Percentiles rank a stretch among this genome's conserved stretches.
phyloP scores from a whole-genome alignment of 768 basidiomycete species.

The Solioccasus polychromus region DNA sequence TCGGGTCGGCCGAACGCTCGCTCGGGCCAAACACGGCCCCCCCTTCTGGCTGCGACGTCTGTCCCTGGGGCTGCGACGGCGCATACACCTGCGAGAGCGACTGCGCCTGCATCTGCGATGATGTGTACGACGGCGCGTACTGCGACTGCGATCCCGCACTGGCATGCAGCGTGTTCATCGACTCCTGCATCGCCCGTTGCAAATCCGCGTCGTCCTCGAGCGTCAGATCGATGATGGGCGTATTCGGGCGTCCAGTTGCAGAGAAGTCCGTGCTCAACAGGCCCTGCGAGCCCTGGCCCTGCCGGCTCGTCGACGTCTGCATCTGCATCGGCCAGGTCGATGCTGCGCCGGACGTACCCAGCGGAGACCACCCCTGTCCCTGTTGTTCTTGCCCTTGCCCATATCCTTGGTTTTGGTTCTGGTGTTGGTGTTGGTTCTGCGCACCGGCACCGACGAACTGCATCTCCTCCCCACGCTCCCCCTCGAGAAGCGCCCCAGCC shows the following conservation, averaged over 20 bases:
- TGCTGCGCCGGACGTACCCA: background rate
- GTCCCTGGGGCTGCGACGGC: slow-evolving; percentile 23
- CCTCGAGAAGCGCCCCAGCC: slow-evolving; percentile 51
- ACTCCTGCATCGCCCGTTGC: slow-evolving; percentile 51
- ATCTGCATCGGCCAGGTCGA: background rate
- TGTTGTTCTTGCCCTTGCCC: too few species aligned
- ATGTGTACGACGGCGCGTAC: slow-evolving; percentile 18
- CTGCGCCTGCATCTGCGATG: background rate
- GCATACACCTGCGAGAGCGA: slow-evolving; percentile 1
- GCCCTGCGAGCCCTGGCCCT: too few species aligned
- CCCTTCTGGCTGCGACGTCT: too few species aligned
- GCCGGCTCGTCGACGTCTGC: too few species aligned
- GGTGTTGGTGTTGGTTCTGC: too few species aligned
- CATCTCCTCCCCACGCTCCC: slow-evolving; percentile 47
- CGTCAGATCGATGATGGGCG: slow-evolving; percentile 61
- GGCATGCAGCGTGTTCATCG: slow-evolving; percentile 38
- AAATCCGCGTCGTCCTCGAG: slow-evolving; percentile 52
- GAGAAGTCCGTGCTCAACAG: too few species aligned
- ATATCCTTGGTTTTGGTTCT: slow-evolving; percentile 14
- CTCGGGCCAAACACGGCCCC: slow-evolving; percentile 54
- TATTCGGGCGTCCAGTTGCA: too few species aligned
- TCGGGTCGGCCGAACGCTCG: slow-evolving; percentile 58
- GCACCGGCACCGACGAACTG: background rate
- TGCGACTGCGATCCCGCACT: slow-evolving; percentile 26
- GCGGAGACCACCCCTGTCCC: slow-evolving; percentile 1